Base-by-base conservation (phyloP, 1,284 basidiomycete species). In the Puccinia hordei region DNA sequence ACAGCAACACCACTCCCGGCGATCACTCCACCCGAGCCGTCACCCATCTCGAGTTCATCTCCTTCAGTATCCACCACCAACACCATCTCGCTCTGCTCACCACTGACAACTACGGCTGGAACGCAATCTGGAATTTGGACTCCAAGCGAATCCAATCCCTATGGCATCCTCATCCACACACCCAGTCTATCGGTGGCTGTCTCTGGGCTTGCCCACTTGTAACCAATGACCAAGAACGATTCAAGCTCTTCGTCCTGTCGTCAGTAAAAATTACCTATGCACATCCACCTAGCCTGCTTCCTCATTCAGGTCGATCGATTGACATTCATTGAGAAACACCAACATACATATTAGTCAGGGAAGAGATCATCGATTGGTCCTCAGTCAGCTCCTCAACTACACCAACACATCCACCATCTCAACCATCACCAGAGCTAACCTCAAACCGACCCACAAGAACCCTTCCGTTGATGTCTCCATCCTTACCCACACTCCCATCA, bases 81-180 rank as follows among this genome's bases (percentile, higher is more conserved):
- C 46, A 57, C 13, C 66, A 49, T 44, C 71, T 59, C 19, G 49
- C 63, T 12, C 53, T 78, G 15, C 66, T 78, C 41, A 71, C 76
- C 10, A 46, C 76, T 24, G 76, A 78, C 30, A 68, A 71, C 51
- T 66, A 68, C n/a, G 76, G 76, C 24, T 78, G 49, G 63, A 44
- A 46, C 3, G 24, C 66, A 3, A 27, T 78, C 19, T 78, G 76
- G 76, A 71, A 57, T 33, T 24, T 78, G 35, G 66, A 69, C 55
- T 78, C 53, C 8, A 78, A 78, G 19, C 46, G 76, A 15, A 68
- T 57, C 55, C 63, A 78, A 27, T 55, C 66, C 2, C 41, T 78
- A 15, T 78, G 76, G 76, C 63, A 71, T 6, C 76, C 76, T 30
- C 76, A 78, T 41, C 76, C 76, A 33, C 19, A 44, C 38, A 51